Evolutionary conservation across 345 rosid genomes (phyloP), one percentile per base, ranked within the genome.

Genomic region (Corymbia maculata): DNA sequence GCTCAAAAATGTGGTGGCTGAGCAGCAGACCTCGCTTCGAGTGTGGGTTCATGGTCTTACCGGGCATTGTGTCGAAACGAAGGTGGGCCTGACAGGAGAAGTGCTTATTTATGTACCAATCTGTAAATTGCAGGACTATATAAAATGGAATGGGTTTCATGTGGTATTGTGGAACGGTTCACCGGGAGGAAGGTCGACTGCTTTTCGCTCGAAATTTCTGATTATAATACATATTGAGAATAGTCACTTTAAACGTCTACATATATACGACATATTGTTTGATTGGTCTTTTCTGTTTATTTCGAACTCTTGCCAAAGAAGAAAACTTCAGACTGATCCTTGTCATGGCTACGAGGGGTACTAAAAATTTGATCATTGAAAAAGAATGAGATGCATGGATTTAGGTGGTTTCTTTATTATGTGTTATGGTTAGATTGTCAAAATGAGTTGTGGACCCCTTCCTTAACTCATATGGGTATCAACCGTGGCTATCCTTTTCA

Each of bases 381-480:
- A 55, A 55, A 0, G 28, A 55, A 55, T 1, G 61, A 22, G 61
- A 55, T 0, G 61, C 61, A 8, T 55, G 3, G 28, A 55, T 22
- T 55, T 55, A 55, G 61, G 61, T 55, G 61, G 61, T 22, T 55
- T 55, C 28, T 55, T 55, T 22, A 22, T 0, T 55, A 55, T 0
- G 61, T 55, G 61, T 55, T 12, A 22, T 55, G 61, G 61, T 55
- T 55, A 22, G 61, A 55, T 22, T 26, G 61, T 55, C 13, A 55
- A 55, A 55, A 55, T 55, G 28, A 28, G 6, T 22, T 28, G 22
- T 55, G 22, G 61, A 55, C 28, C 2, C 22, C 21, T 55, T 55
- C 4, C 0, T 55, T 55, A 55, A 0, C 10, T 0, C 21, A 52
- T 52, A 16, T 52, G 8, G 55, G 42, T 36, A 36, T 36, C 42